A percentile compares a stretch with the other conserved stretches of the same genome.
Conservation (phyloP, 805 yeast species). For the Ogataea siamensis region DNA sequence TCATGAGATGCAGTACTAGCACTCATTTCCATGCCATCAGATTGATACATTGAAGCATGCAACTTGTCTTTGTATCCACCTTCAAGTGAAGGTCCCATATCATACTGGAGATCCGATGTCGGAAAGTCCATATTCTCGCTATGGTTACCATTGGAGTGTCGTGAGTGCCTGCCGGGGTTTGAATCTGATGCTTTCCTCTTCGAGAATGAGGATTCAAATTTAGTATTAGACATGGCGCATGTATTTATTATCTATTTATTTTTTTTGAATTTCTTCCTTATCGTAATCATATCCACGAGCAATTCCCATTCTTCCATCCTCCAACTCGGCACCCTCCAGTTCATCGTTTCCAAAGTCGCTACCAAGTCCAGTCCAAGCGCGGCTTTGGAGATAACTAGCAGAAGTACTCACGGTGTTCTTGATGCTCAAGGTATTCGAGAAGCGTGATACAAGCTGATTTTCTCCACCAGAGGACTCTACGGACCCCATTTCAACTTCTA, state of each 20-base stretch:
- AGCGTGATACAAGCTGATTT: slow-evolving; percentile 50
- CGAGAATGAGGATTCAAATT: slow-evolving; percentile 25
- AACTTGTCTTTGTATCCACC: slow-evolving; percentile 19
- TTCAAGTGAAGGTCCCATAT: slow-evolving; percentile 25
- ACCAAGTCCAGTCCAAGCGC: slow-evolving; percentile 88
- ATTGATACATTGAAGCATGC: slow-evolving; percentile 4
- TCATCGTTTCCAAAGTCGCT: slow-evolving; percentile 57
- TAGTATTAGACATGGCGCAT: slow-evolving; percentile 11
- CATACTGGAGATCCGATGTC: slow-evolving; percentile 9
- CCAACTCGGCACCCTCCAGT: slow-evolving; percentile 73
- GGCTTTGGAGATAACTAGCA: slow-evolving; percentile 66
- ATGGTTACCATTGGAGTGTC: not conserved
- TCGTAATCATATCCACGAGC: slow-evolving; percentile 79
- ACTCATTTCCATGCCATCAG: slow-evolving; percentile 8
- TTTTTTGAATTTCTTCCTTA: slow-evolving; percentile 13
- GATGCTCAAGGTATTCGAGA: slow-evolving; percentile 60
- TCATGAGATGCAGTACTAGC: slow-evolving; percentile 14
- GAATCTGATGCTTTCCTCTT: slow-evolving; percentile 10
- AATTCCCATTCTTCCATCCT: slow-evolving; percentile 81
- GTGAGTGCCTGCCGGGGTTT: not conserved
- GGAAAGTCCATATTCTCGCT: slow-evolving; percentile 1
- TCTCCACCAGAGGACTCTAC: slow-evolving; percentile 19
- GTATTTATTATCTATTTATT: not conserved
- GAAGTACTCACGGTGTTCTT: slow-evolving; percentile 86
- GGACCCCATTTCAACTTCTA: slow-evolving; percentile 52